A percentile compares a stretch with the other conserved stretches of the same genome.
Conservation (phyloP, 306 rosid species). For the Acacia crassicarpa region DNA sequence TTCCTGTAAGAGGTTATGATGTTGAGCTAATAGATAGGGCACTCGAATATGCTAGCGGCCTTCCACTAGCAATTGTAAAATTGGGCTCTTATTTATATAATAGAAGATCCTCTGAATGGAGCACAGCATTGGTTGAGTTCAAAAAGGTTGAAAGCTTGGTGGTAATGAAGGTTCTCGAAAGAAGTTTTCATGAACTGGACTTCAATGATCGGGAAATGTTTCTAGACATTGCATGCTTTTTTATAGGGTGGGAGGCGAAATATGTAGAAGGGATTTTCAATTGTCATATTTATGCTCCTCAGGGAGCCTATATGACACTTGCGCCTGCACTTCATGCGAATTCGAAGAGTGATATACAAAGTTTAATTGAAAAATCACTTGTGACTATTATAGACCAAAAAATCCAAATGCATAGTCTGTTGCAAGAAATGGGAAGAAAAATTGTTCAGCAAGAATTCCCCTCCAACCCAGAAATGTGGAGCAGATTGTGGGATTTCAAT, state of each 20-base stretch:
- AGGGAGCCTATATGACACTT: too few species aligned
- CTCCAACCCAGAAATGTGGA: background rate
- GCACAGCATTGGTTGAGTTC: background rate
- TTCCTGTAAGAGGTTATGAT: background rate
- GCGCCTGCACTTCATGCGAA: too few species aligned
- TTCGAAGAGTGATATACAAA: background rate
- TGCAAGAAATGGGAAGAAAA: background rate
- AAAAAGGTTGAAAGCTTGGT: too few species aligned
- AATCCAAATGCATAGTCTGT: background rate
- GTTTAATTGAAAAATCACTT: background rate
- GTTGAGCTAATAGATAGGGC: too few species aligned
- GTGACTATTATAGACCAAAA: background rate
- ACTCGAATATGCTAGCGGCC: too few species aligned
- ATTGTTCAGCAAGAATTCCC: background rate
- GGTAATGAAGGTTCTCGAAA: background rate
- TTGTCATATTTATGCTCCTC: too few species aligned
- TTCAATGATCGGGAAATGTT: fast-evolving
- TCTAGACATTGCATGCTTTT: background rate
- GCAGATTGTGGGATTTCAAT: background rate
- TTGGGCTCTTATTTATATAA: too few species aligned
- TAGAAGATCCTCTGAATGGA: too few species aligned
- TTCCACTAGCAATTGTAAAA: too few species aligned
- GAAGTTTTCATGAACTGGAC: background rate
- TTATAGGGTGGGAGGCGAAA: background rate
- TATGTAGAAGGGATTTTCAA: background rate